A percentile compares a stretch with the other conserved stretches of the same genome.
Evolutionary conservation across 2,329 filamentous ascomycete species (phyloP).

Genomic region (Orbilia quercus): DNA sequence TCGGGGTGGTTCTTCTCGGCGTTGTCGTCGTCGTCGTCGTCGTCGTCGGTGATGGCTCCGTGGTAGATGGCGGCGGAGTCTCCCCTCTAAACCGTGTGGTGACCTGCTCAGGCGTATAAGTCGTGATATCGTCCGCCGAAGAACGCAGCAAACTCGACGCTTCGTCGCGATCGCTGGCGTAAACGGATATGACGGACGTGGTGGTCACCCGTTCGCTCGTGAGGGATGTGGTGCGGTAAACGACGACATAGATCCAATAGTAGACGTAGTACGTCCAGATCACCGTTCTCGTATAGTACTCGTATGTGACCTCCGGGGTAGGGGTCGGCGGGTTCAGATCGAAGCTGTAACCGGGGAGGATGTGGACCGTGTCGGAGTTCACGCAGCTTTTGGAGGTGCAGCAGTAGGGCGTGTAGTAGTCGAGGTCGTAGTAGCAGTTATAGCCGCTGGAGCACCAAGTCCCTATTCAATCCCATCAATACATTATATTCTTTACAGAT

Average conservation of each 20-base stretch:
- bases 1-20: no score
- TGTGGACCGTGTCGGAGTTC: neutral
- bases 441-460: conserved; percentile 3
- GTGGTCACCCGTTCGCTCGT: conserved; percentile 1
- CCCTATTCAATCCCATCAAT: no score
- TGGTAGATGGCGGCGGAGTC: conserved; percentile 1
- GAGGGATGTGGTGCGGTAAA: conserved; percentile 7
- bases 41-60: conserved; percentile 6
- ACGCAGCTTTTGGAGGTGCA: neutral
- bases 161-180: neutral
- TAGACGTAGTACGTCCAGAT: conserved; percentile 10
- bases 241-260: conserved; percentile 17
- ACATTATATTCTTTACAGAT: no score
- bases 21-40: neutral
- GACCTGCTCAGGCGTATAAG: neutral
- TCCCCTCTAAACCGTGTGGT: conserved; percentile 10
- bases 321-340: neutral
- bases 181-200: conserved; percentile 8
- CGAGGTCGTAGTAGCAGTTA: neutral
- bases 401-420: conserved; percentile 1
- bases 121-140: neutral
- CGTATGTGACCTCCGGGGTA: neutral
- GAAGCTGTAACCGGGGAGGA: neutral
- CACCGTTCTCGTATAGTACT: conserved; percentile 14
- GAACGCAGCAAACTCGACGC: neutral